These are phyloP conservation scores for Chalciporus piperatus DNA, from an alignment of 768 basidiomycete genomes.

Conservation along the genomic window DNA sequence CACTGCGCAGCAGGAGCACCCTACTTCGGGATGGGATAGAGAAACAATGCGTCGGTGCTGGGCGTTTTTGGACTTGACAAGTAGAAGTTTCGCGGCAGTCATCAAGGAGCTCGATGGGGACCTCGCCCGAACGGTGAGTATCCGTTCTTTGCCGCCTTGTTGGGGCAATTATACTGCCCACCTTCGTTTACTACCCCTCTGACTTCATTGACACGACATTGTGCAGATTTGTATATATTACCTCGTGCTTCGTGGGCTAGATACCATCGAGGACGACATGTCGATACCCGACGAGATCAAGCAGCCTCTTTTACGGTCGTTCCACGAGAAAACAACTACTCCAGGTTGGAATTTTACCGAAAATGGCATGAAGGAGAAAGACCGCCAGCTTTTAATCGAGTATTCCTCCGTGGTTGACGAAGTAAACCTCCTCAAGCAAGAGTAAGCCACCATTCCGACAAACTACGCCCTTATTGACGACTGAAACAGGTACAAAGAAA, in stretches of 20 bases:
- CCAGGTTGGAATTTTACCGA: constrained; percentile 87
- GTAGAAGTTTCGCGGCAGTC: constrained; percentile 87
- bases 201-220: too few species aligned
- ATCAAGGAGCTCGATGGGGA: constrained; percentile 97
- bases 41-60: constrained; percentile 86
- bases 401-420: constrained; percentile 83
- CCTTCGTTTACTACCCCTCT: too few species aligned
- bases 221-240: constrained; percentile 90
- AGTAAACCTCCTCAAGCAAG: constrained; percentile 61
- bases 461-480: neutral
- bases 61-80: constrained; percentile 85
- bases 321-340: constrained; percentile 74
- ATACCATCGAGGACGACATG: constrained; percentile 99
- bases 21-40: constrained; percentile 85
- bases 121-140: constrained; percentile 82
- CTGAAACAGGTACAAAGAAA: constrained; percentile 56
- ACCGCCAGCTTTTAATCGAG: constrained; percentile 78
- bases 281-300: constrained; percentile 84
- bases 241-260: constrained; percentile 88
- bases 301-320: constrained; percentile 77
- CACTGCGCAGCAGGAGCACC: constrained; percentile 66
- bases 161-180: neutral
- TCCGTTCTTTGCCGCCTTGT: neutral
- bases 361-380: constrained; percentile 83
- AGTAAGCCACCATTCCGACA: constrained; percentile 37